Evolutionary conservation across 148 eudicot species (phyloP), one percentile per base, ranked within the genome.

Genomic region (Euryodendron excelsum): DNA sequence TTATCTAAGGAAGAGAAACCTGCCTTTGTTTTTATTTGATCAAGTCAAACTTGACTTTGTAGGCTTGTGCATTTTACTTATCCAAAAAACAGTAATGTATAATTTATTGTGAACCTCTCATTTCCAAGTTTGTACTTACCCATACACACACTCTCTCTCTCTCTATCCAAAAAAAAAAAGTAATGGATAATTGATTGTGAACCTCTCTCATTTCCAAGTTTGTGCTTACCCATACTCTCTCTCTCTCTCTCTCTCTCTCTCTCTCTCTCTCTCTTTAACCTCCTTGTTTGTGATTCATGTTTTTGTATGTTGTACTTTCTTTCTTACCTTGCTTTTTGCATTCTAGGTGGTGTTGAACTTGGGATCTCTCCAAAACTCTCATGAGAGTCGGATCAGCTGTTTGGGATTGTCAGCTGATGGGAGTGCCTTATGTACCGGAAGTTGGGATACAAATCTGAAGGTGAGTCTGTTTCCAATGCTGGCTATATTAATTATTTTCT

Each of bases 361-460:
- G 91, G 95, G 97, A 77, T 78, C 89, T 63, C 89, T 96, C 56
- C 99, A 96, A 61, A 91, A 87, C 72, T 90, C 98, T 20, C 99
- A 96, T 50, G 84, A 81, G 41, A 84, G 85, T 30, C 90, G 92
- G 74, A 86, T 96, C 45, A 96, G 89, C 81, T 93, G 98, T 79
- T 81, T 96, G 87, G 99, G 99, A 44, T 84, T 96, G 84, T 96
- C 99, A 58, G 89, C 98, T 81, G 99, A 96, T 88, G 99, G 99
- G 34, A 96, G 99, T 75, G 99, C 99, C 82, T 87, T 96, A 41
- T 96, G 99, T 84, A 96, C 99, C 71, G 99, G 99, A 85, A 96
- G 99, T 86, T 93, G 87, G 84, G 99, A 96, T 85, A 84, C 89
- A 69, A 96, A 92, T 62, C 87, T 96, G 61, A 96, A 96, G 99